Evolutionary conservation across 1,139 yeast species (phyloP), one percentile per base, ranked within the genome.

Genomic region (Taiozyma onychis): DNA sequence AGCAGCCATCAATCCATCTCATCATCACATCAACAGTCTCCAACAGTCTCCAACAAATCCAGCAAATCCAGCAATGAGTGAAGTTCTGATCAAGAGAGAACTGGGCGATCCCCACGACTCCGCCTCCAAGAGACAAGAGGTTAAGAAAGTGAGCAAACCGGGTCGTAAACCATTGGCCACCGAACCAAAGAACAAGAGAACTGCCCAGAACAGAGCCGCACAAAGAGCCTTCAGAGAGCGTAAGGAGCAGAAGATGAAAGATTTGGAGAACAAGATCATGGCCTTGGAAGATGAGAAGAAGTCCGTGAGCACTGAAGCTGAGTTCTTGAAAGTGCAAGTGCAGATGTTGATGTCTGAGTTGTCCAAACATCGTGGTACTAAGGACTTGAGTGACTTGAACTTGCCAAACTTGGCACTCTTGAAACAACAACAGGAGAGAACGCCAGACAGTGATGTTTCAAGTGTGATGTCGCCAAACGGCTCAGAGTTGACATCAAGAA

Each of bases 121-220:
- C 1, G 46, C 50, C 28, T 28, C 47, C 35, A 60, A 60, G 53
- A 57, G 59, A 50, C 56, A 57, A 5, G 63, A 59, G 52, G 56
- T 57, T 41, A 67, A 69, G 54, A 62, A 70, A 51, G 61, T 57
- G 11, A 60, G 62, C 43, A 77, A 76, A 57, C 83, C 85, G 1
- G 88, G 88, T 4, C 76, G 97, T 55, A 89, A 88, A 71, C 90
- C 88, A 0, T 73, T 85, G 51, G 86, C 83, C 18, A 78, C 85
- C 4, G 96, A 87, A 65, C 96, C 97, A 4, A 78, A 75, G 58
- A 82, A 83, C 61, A 91, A 89, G 73, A 76, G 99, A 60, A 89
- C 96, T 22, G 98, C 97, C 1, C 99, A 93, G 70, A 93, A 93
- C 68, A 77, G 99, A 63, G 97, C 97, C 8, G 99, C 99, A 22